Evolutionary conservation across 768 basidiomycete species (phyloP), one percentile per base, ranked within the genome.

Genomic region (Lentinula detonsa): DNA sequence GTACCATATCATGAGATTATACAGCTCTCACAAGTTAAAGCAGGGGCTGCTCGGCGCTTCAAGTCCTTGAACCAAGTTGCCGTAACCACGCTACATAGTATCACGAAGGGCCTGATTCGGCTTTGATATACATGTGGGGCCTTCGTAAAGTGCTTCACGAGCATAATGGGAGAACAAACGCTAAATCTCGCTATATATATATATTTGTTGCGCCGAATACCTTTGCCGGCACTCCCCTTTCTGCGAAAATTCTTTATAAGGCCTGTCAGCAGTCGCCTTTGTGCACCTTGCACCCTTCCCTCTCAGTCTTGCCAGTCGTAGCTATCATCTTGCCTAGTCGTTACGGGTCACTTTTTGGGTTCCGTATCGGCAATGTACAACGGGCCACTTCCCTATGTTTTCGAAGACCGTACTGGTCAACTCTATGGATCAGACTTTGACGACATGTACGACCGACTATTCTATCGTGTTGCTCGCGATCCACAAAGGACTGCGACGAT

Each of bases 391-490:
- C 84, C 85, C 16, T 81, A 81, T 64, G 81, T 80, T 50, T 78
- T 89, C 48, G 88, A 90, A 70, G 88, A 90, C 74, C 83, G 86
- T 50, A 85, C 88, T 0, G 87, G 82, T 18, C 71, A 73, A 13
- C 71, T 80, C 61, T 74, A 78, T 11, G 72, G 74, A 51, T 80
- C 86, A 1, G 87, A 91, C 76, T 90, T 84, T 63, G 87, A 89
- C 68, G 89, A 91, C 66, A 81, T 90, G 65, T 91, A 90, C 68
- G 89, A 91, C 72, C 83, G 89, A 59, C 73, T 85, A 64, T 90
- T 88, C 75, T 79, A 87, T 55, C 86, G 84, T 61, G 78, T 90
- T 39, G 71, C 80, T 5, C 79, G 81, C 3, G 71, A 75, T 21
- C 81, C 85, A 4, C 78, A 78, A 9, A 69, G 68, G 11, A 67